Conservation (phyloP, 345 rosid genomes). For the Eucalyptus albens region DNA sequence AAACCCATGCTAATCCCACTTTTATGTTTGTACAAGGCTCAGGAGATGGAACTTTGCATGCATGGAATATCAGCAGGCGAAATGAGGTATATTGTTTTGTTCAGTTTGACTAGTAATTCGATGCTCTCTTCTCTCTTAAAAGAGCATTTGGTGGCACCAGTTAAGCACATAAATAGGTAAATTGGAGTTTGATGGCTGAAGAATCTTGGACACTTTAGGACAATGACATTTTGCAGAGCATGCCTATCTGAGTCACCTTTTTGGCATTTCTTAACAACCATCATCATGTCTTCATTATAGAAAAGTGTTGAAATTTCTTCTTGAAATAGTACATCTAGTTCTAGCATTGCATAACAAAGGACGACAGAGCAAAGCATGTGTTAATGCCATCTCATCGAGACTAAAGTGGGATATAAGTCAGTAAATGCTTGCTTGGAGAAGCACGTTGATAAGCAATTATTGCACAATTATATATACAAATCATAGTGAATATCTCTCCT, state of each 20-base stretch:
- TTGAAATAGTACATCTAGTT: neutral
- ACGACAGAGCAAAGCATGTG: neutral
- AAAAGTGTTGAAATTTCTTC: neutral
- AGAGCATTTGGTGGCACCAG: neutral
- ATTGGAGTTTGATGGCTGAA: neutral
- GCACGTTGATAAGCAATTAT: neutral
- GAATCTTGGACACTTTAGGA: neutral
- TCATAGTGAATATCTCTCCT: neutral
- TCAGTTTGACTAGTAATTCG: neutral
- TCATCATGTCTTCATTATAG: neutral
- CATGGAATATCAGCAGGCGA: constrained; percentile 69
- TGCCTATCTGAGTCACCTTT: neutral
- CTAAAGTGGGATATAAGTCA: neutral
- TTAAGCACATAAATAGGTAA: neutral
- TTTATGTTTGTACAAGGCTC: constrained; percentile 40
- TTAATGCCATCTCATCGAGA: neutral
- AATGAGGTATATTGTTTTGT: constrained; percentile 46
- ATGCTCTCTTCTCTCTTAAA: neutral
- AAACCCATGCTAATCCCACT: neutral
- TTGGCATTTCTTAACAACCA: neutral
- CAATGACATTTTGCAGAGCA: neutral
- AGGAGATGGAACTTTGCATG: constrained; percentile 87
- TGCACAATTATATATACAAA: neutral
- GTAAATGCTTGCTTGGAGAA: neutral
- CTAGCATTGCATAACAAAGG: neutral